phyloP scores from a whole-genome alignment of 2,329 filamentous ascomycete species.

The Exophiala sp. region DNA sequence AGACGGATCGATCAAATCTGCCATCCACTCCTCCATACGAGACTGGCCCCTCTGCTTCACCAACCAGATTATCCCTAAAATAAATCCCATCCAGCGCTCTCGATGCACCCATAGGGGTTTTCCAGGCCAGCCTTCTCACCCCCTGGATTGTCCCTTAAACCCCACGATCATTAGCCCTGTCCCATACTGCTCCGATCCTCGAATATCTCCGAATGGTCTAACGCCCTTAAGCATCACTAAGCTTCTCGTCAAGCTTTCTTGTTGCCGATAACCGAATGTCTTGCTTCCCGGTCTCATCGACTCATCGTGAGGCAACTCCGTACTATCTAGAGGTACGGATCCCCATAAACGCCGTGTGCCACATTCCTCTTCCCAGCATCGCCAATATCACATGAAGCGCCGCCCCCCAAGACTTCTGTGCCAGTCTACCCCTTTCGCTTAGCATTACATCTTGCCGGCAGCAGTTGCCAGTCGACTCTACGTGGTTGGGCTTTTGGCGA shows the following conservation, averaged over 20 bases:
- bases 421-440: no score
- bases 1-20: neutral
- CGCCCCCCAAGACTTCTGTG: no score
- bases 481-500: no score
- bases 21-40: neutral
- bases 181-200: neutral
- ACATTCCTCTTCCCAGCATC: no score
- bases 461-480: no score
- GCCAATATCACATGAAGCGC: no score
- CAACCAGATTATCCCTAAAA: neutral
- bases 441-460: no score
- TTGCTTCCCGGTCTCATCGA: conserved; percentile 17
- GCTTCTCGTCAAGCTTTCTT: conserved; percentile 44
- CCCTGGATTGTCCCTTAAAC: neutral
- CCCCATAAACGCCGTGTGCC: no score
- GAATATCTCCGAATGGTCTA: conserved; percentile 1
- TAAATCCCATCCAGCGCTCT: neutral
- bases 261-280: conserved; percentile 23
- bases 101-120: neutral
- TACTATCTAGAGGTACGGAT: no score
- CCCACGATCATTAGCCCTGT: neutral
- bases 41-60: neutral
- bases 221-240: conserved; percentile 24
- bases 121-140: neutral
- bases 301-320: conserved; percentile 20